Evolutionary conservation across 176 grass and related monocot genomes (phyloP).

Genomic region (Triticum monococcum): DNA sequence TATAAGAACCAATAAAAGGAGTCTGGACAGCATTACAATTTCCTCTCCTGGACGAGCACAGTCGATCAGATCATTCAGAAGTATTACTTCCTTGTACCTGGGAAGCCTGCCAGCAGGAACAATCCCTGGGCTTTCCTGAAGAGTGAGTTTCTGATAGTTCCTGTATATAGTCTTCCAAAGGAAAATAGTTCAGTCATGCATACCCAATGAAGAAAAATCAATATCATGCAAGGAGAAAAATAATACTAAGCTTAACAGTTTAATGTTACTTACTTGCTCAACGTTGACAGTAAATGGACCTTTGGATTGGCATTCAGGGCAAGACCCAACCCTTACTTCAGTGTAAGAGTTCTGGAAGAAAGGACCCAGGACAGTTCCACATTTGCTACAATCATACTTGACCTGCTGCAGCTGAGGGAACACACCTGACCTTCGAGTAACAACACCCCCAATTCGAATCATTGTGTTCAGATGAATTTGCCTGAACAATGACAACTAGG

Average conservation of each 20-base stretch:
- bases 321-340: constrained; percentile 92
- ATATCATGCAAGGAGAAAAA: constrained; percentile 1
- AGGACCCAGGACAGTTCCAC: constrained; percentile 79
- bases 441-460: constrained; percentile 97
- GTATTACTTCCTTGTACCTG: constrained; percentile 99
- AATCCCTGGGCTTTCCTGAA: constrained; percentile 98
- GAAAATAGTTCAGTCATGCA: not conserved
- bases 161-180: constrained; percentile 83
- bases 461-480: constrained; percentile 99
- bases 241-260: not conserved
- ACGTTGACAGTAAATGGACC: constrained; percentile 94
- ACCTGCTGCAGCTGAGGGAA: constrained; percentile 96
- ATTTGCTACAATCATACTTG: constrained; percentile 97
- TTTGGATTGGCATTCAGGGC: constrained; percentile 96
- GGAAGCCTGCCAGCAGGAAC: constrained; percentile 95
- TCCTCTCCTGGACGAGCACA: constrained; percentile 98
- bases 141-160: constrained; percentile 95
- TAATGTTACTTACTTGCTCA: constrained; percentile 64
- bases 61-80: constrained; percentile 94
- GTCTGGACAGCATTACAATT: constrained; percentile 67
- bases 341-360: constrained; percentile 98
- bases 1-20: not conserved
- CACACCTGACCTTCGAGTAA: constrained; percentile 86
- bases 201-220: not conserved
- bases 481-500: constrained; percentile 38